These are phyloP conservation scores for Eucommia ulmoides DNA, from an alignment of 257 asterid genomes.

Conservation along the genomic window DNA sequence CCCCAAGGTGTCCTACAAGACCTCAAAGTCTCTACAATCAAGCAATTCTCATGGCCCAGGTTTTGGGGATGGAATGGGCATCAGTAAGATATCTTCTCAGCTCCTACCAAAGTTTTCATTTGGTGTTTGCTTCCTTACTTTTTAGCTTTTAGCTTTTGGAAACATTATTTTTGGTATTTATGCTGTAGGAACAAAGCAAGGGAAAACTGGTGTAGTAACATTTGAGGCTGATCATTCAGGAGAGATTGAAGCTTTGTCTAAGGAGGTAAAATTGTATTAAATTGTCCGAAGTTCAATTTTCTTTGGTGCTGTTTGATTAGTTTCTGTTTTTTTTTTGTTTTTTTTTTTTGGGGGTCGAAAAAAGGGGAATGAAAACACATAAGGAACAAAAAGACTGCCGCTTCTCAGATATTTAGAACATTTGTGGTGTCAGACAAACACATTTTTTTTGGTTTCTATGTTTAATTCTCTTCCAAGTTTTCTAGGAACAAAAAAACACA, in stretches of 20 bases:
- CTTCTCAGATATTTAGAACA: not conserved
- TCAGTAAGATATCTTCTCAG: conserved; percentile 35
- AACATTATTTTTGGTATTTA: conserved; percentile 6
- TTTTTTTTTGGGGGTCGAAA: too few species aligned
- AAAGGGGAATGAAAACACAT: too few species aligned
- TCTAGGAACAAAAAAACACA: too few species aligned
- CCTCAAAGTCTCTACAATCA: conserved; percentile 57
- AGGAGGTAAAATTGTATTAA: too few species aligned
- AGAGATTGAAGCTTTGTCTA: too few species aligned
- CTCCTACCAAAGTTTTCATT: conserved; percentile 3
- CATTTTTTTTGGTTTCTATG: too few species aligned
- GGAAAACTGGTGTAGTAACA: conserved; percentile 22
- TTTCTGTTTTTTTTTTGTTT: too few species aligned
- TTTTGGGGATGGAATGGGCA: conserved; percentile 24
- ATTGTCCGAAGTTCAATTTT: too few species aligned
- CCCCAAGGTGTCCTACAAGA: conserved; percentile 31
- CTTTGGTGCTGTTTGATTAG: too few species aligned
- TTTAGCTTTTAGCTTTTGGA: conserved; percentile 1
- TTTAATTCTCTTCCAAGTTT: too few species aligned
- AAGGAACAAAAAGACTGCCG: conserved; percentile 54
- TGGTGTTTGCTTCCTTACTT: conserved; percentile 1
- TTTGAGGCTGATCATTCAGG: conserved; percentile 20
- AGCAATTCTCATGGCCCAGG: conserved; percentile 37
- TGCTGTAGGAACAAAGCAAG: conserved; percentile 39
- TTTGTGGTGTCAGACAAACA: not conserved